Conservation (phyloP, 495 filamentous ascomycete genomes). For the Neurospora sp. region DNA sequence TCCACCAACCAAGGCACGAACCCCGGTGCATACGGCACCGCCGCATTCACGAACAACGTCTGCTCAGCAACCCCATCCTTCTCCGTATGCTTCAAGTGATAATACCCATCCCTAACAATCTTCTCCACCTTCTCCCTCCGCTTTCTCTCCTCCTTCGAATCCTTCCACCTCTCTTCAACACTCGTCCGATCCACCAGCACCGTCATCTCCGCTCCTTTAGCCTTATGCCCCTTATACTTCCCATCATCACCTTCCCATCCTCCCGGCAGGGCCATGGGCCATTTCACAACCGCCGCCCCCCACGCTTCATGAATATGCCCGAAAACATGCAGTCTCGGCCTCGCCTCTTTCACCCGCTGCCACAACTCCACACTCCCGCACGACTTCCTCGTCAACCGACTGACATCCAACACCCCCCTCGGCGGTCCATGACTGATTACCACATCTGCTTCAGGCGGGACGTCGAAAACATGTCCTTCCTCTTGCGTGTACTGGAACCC, state of each 20-base stretch:
- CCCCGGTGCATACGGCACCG: constrained; percentile 29
- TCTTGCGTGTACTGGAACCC: constrained; percentile 50
- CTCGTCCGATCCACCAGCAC: constrained; percentile 36
- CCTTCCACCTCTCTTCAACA: constrained; percentile 6
- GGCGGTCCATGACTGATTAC: constrained; percentile 71
- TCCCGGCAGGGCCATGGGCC: constrained; percentile 23
- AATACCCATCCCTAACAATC: constrained; percentile 6
- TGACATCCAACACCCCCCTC: constrained; percentile 43
- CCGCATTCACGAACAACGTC: constrained; percentile 67
- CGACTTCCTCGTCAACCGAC: constrained; percentile 23
- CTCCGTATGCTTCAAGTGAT: constrained; percentile 23
- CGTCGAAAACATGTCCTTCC: constrained; percentile 41
- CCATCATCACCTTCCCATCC: constrained; percentile 10
- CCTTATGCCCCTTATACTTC: constrained; percentile 5
- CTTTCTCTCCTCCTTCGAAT: constrained; percentile 3
- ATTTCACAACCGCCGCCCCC: constrained; percentile 51
- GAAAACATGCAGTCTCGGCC: constrained; percentile 56
- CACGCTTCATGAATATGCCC: constrained; percentile 70
- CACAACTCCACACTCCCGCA: constrained; percentile 49
- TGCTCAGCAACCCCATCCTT: constrained; percentile 31
- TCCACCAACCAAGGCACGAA: constrained; percentile 58
- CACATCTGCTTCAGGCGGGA: constrained; percentile 45
- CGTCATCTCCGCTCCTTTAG: not conserved
- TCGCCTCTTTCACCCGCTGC: constrained; percentile 36
- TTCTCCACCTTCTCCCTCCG: constrained; percentile 1